A percentile compares a stretch with the other conserved stretches of the same genome.
phyloP scores from a whole-genome alignment of 352 stramenopile genomes.

The Globisporangium cederbergense region DNA sequence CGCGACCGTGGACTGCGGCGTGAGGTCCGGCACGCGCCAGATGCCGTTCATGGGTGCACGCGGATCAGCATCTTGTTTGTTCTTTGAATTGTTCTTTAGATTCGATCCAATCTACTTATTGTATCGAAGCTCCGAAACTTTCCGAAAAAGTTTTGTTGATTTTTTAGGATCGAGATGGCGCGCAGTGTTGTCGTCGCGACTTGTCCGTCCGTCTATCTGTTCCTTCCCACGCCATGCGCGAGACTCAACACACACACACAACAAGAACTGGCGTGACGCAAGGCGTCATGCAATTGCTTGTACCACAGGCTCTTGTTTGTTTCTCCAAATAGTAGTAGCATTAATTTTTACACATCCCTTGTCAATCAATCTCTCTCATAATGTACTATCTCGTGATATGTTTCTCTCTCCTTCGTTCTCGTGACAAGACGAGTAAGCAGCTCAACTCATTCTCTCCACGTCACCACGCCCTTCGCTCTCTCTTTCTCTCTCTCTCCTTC shows the following conservation, averaged over 20 bases:
- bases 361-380: neutral
- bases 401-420: neutral
- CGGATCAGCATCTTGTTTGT: constrained; percentile 60
- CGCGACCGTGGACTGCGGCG: constrained; percentile 52
- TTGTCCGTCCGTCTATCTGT: neutral
- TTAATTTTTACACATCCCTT: neutral
- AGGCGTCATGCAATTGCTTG: too few species aligned
- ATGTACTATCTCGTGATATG: neutral
- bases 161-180: neutral
- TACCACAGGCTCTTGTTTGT: neutral
- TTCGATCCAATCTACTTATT: neutral
- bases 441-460: neutral
- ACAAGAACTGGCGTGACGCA: neutral
- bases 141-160: neutral
- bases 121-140: neutral
- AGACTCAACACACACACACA: neutral
- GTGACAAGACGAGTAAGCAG: neutral
- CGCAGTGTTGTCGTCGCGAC: neutral
- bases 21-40: constrained; percentile 75
- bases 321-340: neutral
- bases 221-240: neutral
- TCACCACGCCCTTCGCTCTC: neutral
- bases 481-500: neutral
- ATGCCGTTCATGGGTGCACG: constrained; percentile 85
- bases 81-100: neutral